Conservation (phyloP, 306 rosid species). For the Potentilla sterilis region DNA sequence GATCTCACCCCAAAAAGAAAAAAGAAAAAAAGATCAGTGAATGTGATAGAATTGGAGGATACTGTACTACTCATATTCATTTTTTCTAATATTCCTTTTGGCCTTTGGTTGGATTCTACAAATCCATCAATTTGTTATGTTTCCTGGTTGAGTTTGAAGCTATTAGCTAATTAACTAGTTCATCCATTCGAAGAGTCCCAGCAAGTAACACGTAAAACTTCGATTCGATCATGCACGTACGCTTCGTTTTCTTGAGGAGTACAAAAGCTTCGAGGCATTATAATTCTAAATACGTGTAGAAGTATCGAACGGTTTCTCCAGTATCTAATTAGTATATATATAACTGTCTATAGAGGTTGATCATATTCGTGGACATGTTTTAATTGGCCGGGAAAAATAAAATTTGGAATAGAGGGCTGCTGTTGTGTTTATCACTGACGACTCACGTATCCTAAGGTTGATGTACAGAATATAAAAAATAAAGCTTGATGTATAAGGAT, state of each 20-base stretch:
- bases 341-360: neutral
- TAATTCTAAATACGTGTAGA: too few species aligned
- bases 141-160: neutral
- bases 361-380: neutral
- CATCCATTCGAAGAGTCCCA: neutral
- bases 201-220: neutral
- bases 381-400: neutral
- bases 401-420: neutral
- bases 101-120: constrained; percentile 3
- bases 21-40: neutral
- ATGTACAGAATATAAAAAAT: too few species aligned
- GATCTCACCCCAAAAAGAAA: too few species aligned
- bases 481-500: neutral
- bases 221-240: neutral
- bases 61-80: neutral
- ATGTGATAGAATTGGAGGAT: neutral
- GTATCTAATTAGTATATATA: neutral
- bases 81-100: constrained; percentile 8
- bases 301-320: neutral
- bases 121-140: neutral
- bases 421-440: neutral
- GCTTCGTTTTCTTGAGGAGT: neutral
- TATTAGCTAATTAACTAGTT: neutral
- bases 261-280: neutral
- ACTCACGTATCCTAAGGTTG: neutral